phyloP scores from a whole-genome alignment of 148 eudicot genomes.

The Chenopodium suecicum region DNA sequence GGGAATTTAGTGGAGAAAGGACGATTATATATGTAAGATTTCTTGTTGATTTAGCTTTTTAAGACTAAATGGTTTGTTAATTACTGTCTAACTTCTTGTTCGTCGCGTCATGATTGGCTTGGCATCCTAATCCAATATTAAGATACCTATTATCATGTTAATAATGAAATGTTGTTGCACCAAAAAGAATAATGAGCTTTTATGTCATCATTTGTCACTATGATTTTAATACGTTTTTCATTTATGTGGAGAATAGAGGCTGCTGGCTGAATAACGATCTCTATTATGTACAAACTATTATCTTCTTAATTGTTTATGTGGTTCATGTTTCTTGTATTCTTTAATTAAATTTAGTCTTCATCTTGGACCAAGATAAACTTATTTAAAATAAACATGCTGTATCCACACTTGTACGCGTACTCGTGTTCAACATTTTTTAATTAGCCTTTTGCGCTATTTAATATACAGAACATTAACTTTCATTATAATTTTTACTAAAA shows the following conservation, averaged over 20 bases:
- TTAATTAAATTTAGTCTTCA: too few relatives aligned
- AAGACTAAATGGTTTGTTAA: not conserved
- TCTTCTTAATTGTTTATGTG: not conserved
- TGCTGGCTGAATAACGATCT: not conserved
- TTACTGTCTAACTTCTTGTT: not conserved
- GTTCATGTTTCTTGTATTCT: too few relatives aligned
- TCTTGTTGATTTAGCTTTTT: not conserved
- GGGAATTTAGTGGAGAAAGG: not conserved
- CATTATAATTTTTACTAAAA: too few relatives aligned
- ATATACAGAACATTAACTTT: too few relatives aligned
- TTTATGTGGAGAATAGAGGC: constrained; percentile 19
- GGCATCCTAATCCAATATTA: not conserved
- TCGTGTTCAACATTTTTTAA: not conserved
- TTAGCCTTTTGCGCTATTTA: too few relatives aligned
- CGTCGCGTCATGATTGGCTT: constrained; percentile 1
- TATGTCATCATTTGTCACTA: not conserved
- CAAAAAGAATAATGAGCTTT: not conserved
- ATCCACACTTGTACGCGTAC: too few relatives aligned
- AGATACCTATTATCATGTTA: not conserved
- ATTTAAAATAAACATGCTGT: too few relatives aligned
- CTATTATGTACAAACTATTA: not conserved
- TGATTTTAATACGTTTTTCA: not conserved
- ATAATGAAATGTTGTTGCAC: not conserved
- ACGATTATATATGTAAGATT: not conserved
- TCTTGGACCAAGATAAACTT: too few relatives aligned